Evolutionary conservation across 2,329 filamentous ascomycete species (phyloP), one percentile per base, ranked within the genome.

Genomic region (Xylariaceae sp.): DNA sequence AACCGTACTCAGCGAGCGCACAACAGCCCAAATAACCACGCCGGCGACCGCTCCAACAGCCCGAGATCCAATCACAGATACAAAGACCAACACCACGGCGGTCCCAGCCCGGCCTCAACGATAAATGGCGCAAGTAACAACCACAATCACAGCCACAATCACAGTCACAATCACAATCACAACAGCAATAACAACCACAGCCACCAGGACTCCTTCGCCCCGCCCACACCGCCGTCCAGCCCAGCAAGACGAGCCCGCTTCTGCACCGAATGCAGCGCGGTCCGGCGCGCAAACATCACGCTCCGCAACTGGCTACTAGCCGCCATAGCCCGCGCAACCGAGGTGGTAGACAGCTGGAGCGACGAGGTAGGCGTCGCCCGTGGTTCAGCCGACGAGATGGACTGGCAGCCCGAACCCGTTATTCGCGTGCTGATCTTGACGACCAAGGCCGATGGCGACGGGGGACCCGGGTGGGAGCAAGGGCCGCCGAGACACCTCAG

Each of bases 391-490:
- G 65, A 68, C 44, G 65, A 67, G 62, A 68, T 68, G 66, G 66
- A 68, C 58, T 68, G 66, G 66, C 64, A 67, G 64, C 65, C 66
- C 1, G 65, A 68, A 55, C 65, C 65, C n/a, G 61, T 67, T 3
- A 53, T 60, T 9, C 64, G 59, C 30, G 65, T 68, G 5, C n/a
- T 67, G 29, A 43, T 63, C 15, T 15, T 63, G 21, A 30, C 41
- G 5, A n/a, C 13, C n/a, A 15, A 5, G n/a, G 12, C 40, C 5
- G 15, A 13, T 32, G n/a, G 1, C 19, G 19, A 16, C 8, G 40
- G 26, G 16, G 29, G n/a, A 7, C 15, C 29, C 18, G 22, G 18
- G 18, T 51, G 19, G 9, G 52, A 49, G 19, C 56, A 45, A 34
- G 10, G 32, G 15, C 51, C 59, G 22, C 47, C 53, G 5, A 39